phyloP scores from a whole-genome alignment of 306 rosid species.

The Trifolium pratense region DNA sequence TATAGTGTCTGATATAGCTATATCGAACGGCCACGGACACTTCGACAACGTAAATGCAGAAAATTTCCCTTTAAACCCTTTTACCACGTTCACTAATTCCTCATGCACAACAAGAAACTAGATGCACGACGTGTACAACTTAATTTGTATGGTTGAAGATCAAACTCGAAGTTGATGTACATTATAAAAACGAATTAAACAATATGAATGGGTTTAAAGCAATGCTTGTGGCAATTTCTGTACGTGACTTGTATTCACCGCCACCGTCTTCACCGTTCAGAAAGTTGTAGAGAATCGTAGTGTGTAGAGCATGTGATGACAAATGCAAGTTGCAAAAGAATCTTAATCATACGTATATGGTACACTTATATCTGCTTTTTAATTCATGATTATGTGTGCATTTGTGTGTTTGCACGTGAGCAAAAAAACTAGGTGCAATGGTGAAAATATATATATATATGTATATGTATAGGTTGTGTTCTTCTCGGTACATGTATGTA shows the following conservation, averaged over 20 bases:
- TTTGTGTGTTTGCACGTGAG: slow-evolving; percentile 5
- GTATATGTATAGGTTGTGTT: neutral
- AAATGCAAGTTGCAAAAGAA: slow-evolving; percentile 36
- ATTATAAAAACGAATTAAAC: slow-evolving; percentile 3
- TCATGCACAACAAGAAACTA: neutral
- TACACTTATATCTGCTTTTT: neutral
- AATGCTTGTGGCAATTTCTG: slow-evolving; percentile 13
- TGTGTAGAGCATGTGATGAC: neutral
- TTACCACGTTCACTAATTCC: neutral
- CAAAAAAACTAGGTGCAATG: neutral
- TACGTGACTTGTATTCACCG: slow-evolving; percentile 22
- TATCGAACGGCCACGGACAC: too few species aligned
- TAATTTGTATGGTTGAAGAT: slow-evolving; percentile 14
- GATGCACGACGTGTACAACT: neutral
- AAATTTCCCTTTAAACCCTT: too few species aligned
- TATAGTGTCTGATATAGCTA: too few species aligned
- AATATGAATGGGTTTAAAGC: slow-evolving; percentile 4
- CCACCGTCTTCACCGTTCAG: slow-evolving; percentile 18
- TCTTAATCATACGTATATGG: neutral
- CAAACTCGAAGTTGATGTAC: neutral
- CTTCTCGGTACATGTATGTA: neutral
- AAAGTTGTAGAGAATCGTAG: neutral
- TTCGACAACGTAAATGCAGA: too few species aligned
- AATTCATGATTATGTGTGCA: slow-evolving; percentile 13
- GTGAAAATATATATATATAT: neutral